Percentiles rank a stretch among this genome's conserved stretches.
Evolutionary conservation across 805 yeast genomes (phyloP).

Genomic region (Torulaspora maleeae): DNA sequence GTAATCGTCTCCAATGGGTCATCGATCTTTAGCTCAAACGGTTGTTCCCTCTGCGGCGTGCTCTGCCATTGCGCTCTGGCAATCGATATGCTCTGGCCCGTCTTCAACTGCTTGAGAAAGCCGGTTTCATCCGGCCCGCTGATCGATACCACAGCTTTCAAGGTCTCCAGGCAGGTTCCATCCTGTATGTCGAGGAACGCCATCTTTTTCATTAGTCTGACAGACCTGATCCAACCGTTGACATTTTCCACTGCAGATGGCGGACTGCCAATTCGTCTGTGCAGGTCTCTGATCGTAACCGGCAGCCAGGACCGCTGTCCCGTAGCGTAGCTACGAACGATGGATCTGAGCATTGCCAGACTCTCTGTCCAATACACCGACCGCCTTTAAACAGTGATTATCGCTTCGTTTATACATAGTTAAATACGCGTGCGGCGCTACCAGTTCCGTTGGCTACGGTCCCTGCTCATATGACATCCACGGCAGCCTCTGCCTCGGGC

Average conservation of each 20-base stretch:
- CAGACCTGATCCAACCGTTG: slow-evolving; percentile 71
- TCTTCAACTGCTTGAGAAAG: slow-evolving; percentile 32
- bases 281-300: slow-evolving; percentile 8
- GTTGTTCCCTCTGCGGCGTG: slow-evolving; percentile 41
- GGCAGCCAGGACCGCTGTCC: slow-evolving; percentile 28
- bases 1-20: slow-evolving; percentile 36
- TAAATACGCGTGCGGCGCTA: background rate
- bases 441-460: no score
- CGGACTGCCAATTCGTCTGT: slow-evolving; percentile 5
- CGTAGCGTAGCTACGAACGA: slow-evolving; percentile 3
- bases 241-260: slow-evolving; percentile 32
- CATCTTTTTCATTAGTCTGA: slow-evolving; percentile 67
- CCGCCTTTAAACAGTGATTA: background rate
- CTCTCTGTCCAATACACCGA: background rate
- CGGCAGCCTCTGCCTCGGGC: background rate
- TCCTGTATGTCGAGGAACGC: slow-evolving; percentile 79
- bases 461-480: slow-evolving; percentile 2
- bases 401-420: background rate
- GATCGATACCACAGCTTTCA: slow-evolving; percentile 51
- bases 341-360: background rate
- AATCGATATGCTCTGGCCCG: slow-evolving; percentile 46
- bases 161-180: slow-evolving; percentile 55
- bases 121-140: slow-evolving; percentile 27
- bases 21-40: slow-evolving; percentile 45
- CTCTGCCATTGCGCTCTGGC: slow-evolving; percentile 35